Conservation (phyloP, 23 red algal species). For the Gracilaria gracilis region DNA sequence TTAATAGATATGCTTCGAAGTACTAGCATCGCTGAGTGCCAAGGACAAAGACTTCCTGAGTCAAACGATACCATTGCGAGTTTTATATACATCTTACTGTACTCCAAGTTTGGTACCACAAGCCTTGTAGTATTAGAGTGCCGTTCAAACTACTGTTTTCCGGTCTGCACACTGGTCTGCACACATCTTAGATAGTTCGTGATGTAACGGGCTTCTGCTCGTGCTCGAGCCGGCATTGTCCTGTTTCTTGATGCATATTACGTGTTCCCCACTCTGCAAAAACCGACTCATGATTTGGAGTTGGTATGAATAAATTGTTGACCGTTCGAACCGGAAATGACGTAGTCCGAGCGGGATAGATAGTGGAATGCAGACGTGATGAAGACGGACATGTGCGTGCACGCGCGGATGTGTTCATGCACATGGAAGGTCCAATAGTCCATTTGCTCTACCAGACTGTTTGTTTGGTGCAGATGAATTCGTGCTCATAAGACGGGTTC, state of each 20-base stretch:
- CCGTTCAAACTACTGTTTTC: neutral
- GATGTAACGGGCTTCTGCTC: neutral
- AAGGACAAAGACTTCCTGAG: neutral
- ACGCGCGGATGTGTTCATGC: neutral
- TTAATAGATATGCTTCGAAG: neutral
- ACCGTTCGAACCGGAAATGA: neutral
- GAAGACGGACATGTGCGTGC: neutral
- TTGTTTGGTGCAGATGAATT: neutral
- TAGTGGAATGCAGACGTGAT: neutral
- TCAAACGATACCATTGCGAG: neutral
- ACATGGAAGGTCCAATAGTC: constrained; percentile 5
- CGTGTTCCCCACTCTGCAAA: neutral
- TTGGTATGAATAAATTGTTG: neutral
- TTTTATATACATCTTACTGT: neutral
- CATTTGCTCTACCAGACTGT: neutral
- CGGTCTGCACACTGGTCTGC: neutral
- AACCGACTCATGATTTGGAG: constrained; percentile 11
- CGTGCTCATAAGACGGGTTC: neutral
- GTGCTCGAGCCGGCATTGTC: neutral
- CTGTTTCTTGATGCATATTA: constrained; percentile 7
- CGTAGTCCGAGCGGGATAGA: neutral
- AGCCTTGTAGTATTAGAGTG: too few relatives aligned
- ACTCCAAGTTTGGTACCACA: too few relatives aligned
- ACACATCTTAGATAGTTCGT: neutral
- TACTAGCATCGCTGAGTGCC: neutral